Evolutionary conservation across 495 filamentous ascomycete genomes (phyloP).

Genomic region (Thermochaetoides thermophila): DNA sequence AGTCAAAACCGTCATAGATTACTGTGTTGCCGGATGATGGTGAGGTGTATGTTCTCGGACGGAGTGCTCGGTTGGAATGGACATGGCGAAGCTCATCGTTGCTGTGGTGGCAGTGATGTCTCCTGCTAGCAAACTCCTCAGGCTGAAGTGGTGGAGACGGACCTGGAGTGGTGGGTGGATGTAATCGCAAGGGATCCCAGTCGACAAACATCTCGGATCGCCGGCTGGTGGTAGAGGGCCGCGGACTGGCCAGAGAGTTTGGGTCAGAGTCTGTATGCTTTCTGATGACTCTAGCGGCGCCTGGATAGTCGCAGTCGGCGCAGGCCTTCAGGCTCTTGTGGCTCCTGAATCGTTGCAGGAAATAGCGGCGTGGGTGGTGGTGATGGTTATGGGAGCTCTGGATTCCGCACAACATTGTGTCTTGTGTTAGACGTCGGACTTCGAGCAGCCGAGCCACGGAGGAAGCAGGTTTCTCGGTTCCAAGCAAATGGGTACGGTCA

Average conservation of each 20-base stretch:
- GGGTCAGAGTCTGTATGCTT: conserved; percentile 1
- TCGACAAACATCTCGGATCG: conserved; percentile 15
- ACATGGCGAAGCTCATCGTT: conserved; percentile 2
- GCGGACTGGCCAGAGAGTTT: background rate
- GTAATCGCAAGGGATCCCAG: conserved; percentile 21
- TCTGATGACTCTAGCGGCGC: conserved; percentile 6
- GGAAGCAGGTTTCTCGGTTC: no score
- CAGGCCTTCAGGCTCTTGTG: conserved; percentile 12
- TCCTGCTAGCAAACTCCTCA: conserved; percentile 1
- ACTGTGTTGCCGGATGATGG: conserved; percentile 9
- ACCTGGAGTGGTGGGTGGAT: conserved; percentile 12
- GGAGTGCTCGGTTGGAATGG: no score
- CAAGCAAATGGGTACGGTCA: no score
- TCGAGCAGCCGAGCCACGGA: no score
- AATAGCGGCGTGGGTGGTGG: conserved; percentile 7
- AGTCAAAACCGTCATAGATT: conserved; percentile 25
- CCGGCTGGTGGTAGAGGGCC: conserved; percentile 13
- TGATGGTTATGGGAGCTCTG: conserved; percentile 5
- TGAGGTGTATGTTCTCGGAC: no score
- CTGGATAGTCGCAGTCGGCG: background rate
- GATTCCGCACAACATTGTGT: conserved; percentile 14
- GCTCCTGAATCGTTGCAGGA: conserved; percentile 21
- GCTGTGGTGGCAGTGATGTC: conserved; percentile 1
- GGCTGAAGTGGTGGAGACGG: conserved; percentile 6
- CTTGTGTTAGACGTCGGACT: background rate